These are phyloP conservation scores for Oryza brachyantha DNA, from an alignment of 176 grass and related monocot species.

Conservation along the genomic window DNA sequence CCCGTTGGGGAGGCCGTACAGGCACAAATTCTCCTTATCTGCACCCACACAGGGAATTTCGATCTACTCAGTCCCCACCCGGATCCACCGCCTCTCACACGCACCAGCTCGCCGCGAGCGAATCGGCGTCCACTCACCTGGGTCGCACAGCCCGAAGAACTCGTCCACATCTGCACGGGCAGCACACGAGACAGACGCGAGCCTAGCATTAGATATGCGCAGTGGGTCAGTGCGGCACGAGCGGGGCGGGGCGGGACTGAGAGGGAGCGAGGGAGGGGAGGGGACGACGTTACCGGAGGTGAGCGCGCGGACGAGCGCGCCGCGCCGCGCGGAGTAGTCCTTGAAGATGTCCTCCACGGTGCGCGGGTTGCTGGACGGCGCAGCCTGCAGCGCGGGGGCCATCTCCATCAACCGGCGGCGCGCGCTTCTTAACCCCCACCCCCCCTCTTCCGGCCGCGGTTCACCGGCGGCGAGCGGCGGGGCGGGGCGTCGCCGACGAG, in stretches of 20 bases:
- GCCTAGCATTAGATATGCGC: slow-evolving; percentile 37
- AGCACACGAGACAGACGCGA: slow-evolving; percentile 1
- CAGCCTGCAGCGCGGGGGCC: slow-evolving; percentile 14
- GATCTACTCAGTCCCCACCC: slow-evolving; percentile 20
- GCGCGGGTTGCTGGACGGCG: slow-evolving; percentile 52
- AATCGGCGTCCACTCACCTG: slow-evolving; percentile 44
- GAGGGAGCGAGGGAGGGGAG: not conserved
- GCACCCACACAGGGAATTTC: slow-evolving; percentile 27
- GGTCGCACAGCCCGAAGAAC: slow-evolving; percentile 63
- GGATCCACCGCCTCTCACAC: slow-evolving; percentile 25
- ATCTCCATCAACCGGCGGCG: slow-evolving; percentile 34
- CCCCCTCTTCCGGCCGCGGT: not conserved
- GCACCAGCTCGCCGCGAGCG: slow-evolving; percentile 5
- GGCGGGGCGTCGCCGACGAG: slow-evolving; percentile 20
- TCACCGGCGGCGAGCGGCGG: not conserved
- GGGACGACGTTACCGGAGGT: slow-evolving; percentile 49
- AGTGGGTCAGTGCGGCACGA: not conserved
- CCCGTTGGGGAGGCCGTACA: slow-evolving; percentile 62
- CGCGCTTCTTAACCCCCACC: too few species aligned
- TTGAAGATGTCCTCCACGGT: slow-evolving; percentile 76
- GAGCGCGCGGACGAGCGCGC: slow-evolving; percentile 67
- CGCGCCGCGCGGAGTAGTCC: slow-evolving; percentile 62
- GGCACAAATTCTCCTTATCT: slow-evolving; percentile 72
- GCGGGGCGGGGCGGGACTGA: too few species aligned
- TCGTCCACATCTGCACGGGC: slow-evolving; percentile 57